Base-by-base conservation (phyloP, 2,329 filamentous ascomycete genomes). In the Phymatotrichopsis omnivora region DNA sequence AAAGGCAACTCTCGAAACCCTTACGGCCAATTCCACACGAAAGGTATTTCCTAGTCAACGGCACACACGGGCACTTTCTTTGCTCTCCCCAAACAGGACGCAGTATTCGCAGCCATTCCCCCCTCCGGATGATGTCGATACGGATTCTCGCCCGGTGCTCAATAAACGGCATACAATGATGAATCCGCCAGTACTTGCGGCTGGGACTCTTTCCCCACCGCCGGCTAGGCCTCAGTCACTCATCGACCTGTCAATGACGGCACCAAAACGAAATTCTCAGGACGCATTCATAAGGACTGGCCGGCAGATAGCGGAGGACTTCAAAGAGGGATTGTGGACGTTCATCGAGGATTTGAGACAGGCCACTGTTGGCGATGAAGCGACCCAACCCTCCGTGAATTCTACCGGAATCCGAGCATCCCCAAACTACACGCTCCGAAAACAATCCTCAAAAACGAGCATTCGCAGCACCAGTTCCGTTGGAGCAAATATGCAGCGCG, bases 291-390 rank as follows among this genome's bases (percentile, higher is more conserved):
- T 76, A 47, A 68, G 64, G 58, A 75, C 67, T 43, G 68, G 69
- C 48, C 86, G 86, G 61, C 84, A 91, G 63, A 80, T 94, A 64
- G 83, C 87, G 12, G 82, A 84, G 49, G 91, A 95, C 64, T 78
- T 98, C 63, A 85, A 80, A 61, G 77, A 91, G 40, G 89, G 91
- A 2, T 67, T 98, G 37, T 87, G 83, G 77, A 94, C 85, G 1
- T 98, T 98, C 64, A 78, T 94, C 49, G 91, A 96, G 62, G 91
- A 98, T 61, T 77, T 98, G 36, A 75, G 87, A 55, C 91, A 96
- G 64, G 93, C 89, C 11, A 94, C 91, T 0, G 86, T 98, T 5
- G 91, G 91, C 19, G 91, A 98, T 43, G 91, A 98, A 66, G 84
- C 79, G 12, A 76, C 85, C 52, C 43, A 37, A 20, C 42, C 47